Evolutionary conservation across 108 stramenopile genomes (phyloP), one percentile per base, ranked within the genome.

Genomic region (Skeletonema menzelii): DNA sequence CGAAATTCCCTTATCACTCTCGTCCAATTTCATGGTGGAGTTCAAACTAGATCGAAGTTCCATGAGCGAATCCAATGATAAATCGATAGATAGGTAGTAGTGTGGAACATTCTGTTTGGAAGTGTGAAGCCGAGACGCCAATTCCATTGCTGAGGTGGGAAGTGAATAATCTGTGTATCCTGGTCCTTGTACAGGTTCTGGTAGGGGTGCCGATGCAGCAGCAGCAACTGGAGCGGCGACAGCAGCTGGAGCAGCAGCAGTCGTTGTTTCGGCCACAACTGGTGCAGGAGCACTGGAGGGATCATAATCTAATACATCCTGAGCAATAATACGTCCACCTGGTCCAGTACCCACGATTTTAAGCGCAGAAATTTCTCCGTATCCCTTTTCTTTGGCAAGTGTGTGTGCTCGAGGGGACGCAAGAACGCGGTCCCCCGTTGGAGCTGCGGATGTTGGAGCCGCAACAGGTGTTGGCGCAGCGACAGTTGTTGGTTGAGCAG

Each of bases 21-120:
- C 80, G 35, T 24, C 76, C 17, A 60, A 56, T 42, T 79, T 77
- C 59, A 69, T 78, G 24, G 88, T 76, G 24, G 76, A 77, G 73
- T 96, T 96, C 44, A 99, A 79, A 38, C 70, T 63, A 27, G 83
- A 86, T 37, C 97, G 91, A 22, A 98, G 72, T 34, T 78, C 77
- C 74, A 99, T 68, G 13, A 97, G 77, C 46, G 77, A 72, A 65
- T 94, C 95, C 62, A 99, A 65, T 59, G 89, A 69, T 4, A 98
- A 76, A 72, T 98, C 97, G 19, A 95, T 84, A 38, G 97, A 93
- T 8, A 98, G 95, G 78, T 98, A 99, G 85, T 97, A 98, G 77
- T 98, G 97, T 0, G 99, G 98, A 14, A 99, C 97, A 49, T 91
- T 90, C 59, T 83, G 83, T 85, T 98, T 99, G 66, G 88, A 85